Base-by-base conservation (phyloP, 1,139 yeast species). In the Protomyces arabidopsidicola region DNA sequence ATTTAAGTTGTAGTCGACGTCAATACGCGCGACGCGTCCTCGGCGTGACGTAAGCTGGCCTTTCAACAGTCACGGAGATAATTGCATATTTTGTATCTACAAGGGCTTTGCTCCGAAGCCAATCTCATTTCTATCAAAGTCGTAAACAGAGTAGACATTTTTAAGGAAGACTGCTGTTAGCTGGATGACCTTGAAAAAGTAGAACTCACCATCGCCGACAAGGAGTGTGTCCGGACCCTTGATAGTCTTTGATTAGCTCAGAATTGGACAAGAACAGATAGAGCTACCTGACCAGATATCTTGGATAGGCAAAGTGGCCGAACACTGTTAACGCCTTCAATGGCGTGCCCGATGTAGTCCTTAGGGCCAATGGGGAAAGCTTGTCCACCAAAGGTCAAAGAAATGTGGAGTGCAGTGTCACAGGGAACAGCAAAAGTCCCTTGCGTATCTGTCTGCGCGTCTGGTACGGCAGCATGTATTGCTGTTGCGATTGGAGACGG, bases 111-210 rank as follows among this genome's bases (percentile, higher is more conserved):
- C 51, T 31, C 85, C 86, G 65, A 85, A 80, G 0, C 88, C 88
- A 60, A 86, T 77, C 68, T 72, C 72, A 55, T 75, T 76, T 10
- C 78, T 71, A 55, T 79, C 83, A 68, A 82, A 76, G 69, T 85
- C 86, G 69, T 84, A 86, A 9, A 84, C 82, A 1, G 86, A 79
- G 71, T 84, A 85, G 65, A 80, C 84, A 59, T 79, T 78, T 67
- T 80, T 79, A 68, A 86, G 73, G 70, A 86, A 86, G 2, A 84
- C 79, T 42, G 48, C 1, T 12, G 22, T 42, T 18, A 42, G 48
- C 10, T 6, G 9, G 12, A 2, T n/a, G 16, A 38, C 20, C 6
- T n/a, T 4, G 10, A n/a, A 20, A 9, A 5, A 10, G 24, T 10
- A 42, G 14, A 3, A 10, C 48, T 42, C 18, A 42, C 48, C 48